Percentiles rank a stretch among this genome's conserved stretches.
These are phyloP conservation scores for Coemansia furcata DNA, from an alignment of 192 early-diverging fungal genomes.

Conservation along the genomic window DNA sequence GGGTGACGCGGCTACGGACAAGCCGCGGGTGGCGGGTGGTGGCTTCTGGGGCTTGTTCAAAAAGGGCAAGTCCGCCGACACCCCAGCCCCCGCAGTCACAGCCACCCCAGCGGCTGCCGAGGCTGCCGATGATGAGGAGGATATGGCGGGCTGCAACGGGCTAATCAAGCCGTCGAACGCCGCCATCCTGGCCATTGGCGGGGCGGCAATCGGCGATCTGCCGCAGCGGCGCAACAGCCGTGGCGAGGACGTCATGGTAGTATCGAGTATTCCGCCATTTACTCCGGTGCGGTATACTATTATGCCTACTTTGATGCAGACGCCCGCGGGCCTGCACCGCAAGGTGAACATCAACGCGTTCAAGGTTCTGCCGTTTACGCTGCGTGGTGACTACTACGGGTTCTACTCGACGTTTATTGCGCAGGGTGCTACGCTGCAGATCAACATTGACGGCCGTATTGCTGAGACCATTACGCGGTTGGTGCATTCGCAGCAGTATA, in stretches of 20 bases:
- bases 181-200: constrained; percentile 40
- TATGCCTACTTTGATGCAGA: constrained; percentile 46
- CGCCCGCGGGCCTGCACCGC: constrained; percentile 42
- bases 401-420: constrained; percentile 56
- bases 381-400: constrained; percentile 54
- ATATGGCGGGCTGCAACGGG: background rate
- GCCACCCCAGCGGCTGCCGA: background rate
- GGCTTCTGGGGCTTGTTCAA: constrained; percentile 20
- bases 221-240: constrained; percentile 50
- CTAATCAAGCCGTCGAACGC: constrained; percentile 32
- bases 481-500: constrained; percentile 52
- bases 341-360: constrained; percentile 51
- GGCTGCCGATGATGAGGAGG: background rate
- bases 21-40: constrained; percentile 6
- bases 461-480: constrained; percentile 45
- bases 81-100: background rate
- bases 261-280: constrained; percentile 51
- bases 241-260: constrained; percentile 52
- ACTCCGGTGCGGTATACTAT: constrained; percentile 50
- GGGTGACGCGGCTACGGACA: background rate
- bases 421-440: constrained; percentile 49
- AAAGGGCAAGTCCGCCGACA: constrained; percentile 1
- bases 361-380: constrained; percentile 49
- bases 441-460: constrained; percentile 51
- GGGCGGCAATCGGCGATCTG: constrained; percentile 47